Base-by-base conservation (phyloP, 2,329 filamentous ascomycete species). In the Aspergillus quadrilineatus region DNA sequence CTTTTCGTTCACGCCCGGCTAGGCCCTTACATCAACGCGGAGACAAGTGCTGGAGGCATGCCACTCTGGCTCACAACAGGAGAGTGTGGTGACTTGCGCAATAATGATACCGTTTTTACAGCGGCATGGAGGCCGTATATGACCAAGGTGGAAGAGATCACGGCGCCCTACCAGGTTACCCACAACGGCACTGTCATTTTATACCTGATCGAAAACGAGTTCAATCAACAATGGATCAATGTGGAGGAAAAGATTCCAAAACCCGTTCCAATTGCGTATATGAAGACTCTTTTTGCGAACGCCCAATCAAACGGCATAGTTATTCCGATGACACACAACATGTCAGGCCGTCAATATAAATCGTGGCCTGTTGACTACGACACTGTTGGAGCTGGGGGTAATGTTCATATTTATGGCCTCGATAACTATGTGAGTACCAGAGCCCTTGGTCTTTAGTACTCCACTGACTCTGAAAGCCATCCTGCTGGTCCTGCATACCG, bases 201-300 rank as follows among this genome's bases (percentile, higher is more conserved):
- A 2, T 79, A 89, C 28, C 90, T 94, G 67, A 86, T 88, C 0
- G 89, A 94, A 70, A 94, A 93, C 60, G 89, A 93, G 70, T 91
- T 92, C 67, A 43, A n/a, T 3, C 6, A 54, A 17, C 17, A 28
- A 10, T 36, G 28, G 32, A 15, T n/a, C 12, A 22, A 47, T 34
- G 15, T 39, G 10, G 46, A 39, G 30, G 46, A n/a, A 0, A 49
- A 37, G 32, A 17, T 15, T 3, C 41, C 79, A 0, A 73, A 67
- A n/a, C 71, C 80, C 52, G 80, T 78, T 0, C 60, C 79, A 3
- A 79, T 83, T 1, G 46, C 75, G 4, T 82, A 82, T 56, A 82
- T 82, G 80, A 75, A 81, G 58, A 79, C 82, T 62, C 59, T 82
- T 10, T 71, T 81, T 48, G 64, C 71, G 3, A 78, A 78, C 1